A percentile compares a stretch with the other conserved stretches of the same genome.
Evolutionary conservation across 768 basidiomycete genomes (phyloP).

Genomic region (Mycena capillaripes): DNA sequence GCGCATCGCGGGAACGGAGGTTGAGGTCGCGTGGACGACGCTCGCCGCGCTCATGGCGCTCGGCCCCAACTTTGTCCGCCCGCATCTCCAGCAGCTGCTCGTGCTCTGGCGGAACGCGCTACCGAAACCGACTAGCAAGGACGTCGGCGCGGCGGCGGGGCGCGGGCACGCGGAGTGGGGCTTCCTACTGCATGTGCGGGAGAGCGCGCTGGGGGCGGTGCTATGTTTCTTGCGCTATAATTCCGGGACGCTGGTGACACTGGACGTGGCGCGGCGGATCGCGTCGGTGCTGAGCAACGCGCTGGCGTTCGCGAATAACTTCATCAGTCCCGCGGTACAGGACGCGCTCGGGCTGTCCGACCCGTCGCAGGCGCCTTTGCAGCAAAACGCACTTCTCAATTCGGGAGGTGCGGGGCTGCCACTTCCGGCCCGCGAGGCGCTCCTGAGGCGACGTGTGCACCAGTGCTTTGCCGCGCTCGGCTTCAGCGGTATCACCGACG

Average conservation of each 20-base stretch:
- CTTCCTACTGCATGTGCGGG: slow-evolving; percentile 93
- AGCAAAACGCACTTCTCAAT: slow-evolving; percentile 23
- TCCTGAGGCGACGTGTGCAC: slow-evolving; percentile 87
- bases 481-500: slow-evolving; percentile 82
- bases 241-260: slow-evolving; percentile 78
- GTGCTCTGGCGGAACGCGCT: slow-evolving; percentile 98
- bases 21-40: slow-evolving; percentile 95
- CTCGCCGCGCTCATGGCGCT: slow-evolving; percentile 93
- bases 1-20: slow-evolving; percentile 83
- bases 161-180: slow-evolving; percentile 87
- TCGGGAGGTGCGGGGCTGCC: slow-evolving; percentile 58
- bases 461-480: slow-evolving; percentile 92
- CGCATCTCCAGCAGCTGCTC: slow-evolving; percentile 93
- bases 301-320: slow-evolving; percentile 90
- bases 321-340: slow-evolving; percentile 77
- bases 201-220: slow-evolving; percentile 91
- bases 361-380: slow-evolving; percentile 16
- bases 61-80: slow-evolving; percentile 92
- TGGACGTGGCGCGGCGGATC: slow-evolving; percentile 92
- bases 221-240: slow-evolving; percentile 91
- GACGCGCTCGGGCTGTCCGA: slow-evolving; percentile 64
- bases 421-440: slow-evolving; percentile 83
- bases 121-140: slow-evolving; percentile 94
- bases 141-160: slow-evolving; percentile 61
- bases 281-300: slow-evolving; percentile 91